Percentiles rank a stretch among this genome's conserved stretches.
Evolutionary conservation across 1,284 basidiomycete species (phyloP).

Genomic region (Fomitopsis pinicola): DNA sequence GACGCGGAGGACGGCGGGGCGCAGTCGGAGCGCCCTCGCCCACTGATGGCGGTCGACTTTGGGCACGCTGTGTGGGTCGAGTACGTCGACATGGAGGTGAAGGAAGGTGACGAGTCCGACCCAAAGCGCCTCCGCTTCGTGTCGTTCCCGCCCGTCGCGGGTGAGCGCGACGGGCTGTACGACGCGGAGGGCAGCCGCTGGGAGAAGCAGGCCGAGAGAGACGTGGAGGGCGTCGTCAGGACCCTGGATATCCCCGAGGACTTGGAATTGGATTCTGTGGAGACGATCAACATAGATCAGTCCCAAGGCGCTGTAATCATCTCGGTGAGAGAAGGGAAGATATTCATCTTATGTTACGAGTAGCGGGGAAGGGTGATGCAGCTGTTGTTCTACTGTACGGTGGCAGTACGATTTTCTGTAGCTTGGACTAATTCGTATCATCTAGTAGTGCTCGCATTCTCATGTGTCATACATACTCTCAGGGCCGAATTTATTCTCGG

Average conservation of each 20-base stretch:
- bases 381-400: too few species aligned
- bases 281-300: constrained; percentile 76
- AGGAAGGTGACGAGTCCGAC: constrained; percentile 19
- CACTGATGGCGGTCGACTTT: constrained; percentile 74
- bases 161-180: constrained; percentile 8
- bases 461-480: background rate
- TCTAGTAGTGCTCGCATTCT: background rate
- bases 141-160: constrained; percentile 55
- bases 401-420: background rate
- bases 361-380: constrained; percentile 20
- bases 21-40: constrained; percentile 52
- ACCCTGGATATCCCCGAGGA: constrained; percentile 62
- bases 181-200: constrained; percentile 10
- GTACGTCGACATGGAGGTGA: constrained; percentile 36
- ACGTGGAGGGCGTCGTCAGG: constrained; percentile 47
- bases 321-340: constrained; percentile 60
- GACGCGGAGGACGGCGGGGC: constrained; percentile 25
- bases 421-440: background rate
- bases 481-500: background rate
- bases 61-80: constrained; percentile 75
- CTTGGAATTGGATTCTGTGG: constrained; percentile 57
- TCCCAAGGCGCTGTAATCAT: constrained; percentile 70
- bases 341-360: constrained; percentile 70
- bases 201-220: constrained; percentile 31
- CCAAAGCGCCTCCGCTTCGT: constrained; percentile 59